Conservation (phyloP, 2,329 filamentous ascomycete genomes). For the Trichoderma pleuroti region DNA sequence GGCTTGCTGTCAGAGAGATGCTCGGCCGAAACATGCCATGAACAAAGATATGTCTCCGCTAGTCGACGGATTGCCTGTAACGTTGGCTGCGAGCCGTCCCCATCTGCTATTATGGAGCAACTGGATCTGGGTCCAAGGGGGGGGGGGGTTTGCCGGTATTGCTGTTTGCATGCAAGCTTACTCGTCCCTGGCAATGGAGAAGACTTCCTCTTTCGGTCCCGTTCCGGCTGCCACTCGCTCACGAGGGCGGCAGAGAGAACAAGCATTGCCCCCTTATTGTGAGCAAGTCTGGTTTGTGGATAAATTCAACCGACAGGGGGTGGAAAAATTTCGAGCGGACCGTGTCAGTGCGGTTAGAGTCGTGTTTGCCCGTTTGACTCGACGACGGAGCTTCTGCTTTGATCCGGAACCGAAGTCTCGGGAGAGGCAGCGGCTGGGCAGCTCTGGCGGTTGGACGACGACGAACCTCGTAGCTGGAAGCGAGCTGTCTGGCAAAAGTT, state of each 20-base stretch:
- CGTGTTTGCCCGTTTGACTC: background rate
- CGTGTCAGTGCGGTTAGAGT: background rate
- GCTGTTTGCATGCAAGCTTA: background rate
- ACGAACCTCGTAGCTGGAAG: background rate
- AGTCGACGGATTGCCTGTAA: background rate
- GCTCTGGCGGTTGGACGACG: background rate
- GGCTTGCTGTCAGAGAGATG: background rate
- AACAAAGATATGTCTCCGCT: background rate
- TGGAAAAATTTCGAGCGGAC: background rate
- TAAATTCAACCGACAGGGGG: background rate
- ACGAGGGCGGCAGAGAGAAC: background rate
- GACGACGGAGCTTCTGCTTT: background rate
- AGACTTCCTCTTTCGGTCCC: constrained; percentile 2
- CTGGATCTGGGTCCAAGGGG: background rate
- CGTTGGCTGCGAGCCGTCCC: background rate
- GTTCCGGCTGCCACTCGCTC: background rate
- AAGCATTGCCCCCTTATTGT: background rate
- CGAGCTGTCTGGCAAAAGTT: background rate
- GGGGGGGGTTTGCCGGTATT: background rate
- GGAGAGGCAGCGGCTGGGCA: background rate
- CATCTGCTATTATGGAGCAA: background rate
- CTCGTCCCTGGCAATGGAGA: background rate
- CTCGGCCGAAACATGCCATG: background rate
- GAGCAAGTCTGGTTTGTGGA: background rate
- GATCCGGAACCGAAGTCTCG: background rate